Evolutionary conservation across 805 yeast species (phyloP).

Genomic region (Cyberlindnera subsufficiens): DNA sequence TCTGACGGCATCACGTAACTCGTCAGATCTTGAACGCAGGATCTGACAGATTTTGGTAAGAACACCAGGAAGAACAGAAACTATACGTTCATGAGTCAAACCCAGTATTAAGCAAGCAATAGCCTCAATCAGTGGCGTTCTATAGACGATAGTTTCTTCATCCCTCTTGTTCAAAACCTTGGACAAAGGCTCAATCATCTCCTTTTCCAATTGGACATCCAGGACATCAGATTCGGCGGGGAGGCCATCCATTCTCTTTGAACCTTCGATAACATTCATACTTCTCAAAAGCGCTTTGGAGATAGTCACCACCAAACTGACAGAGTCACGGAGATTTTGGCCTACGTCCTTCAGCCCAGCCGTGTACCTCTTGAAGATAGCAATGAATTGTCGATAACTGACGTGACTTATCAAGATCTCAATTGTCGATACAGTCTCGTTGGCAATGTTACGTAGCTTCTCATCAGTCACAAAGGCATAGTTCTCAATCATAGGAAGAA

Average conservation of each 20-base stretch:
- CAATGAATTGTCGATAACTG: slow-evolving; percentile 76
- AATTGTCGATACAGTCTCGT: slow-evolving; percentile 61
- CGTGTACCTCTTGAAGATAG: slow-evolving; percentile 66
- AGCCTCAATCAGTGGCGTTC: slow-evolving; percentile 81
- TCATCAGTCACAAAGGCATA: slow-evolving; percentile 60
- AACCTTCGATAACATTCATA: slow-evolving; percentile 14
- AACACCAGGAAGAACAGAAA: slow-evolving; percentile 67
- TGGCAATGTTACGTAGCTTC: slow-evolving; percentile 52
- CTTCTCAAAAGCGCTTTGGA: slow-evolving; percentile 44
- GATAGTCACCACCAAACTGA: slow-evolving; percentile 50
- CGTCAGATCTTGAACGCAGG: slow-evolving; percentile 79
- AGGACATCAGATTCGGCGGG: slow-evolving; percentile 32
- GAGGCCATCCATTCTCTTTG: slow-evolving; percentile 25
- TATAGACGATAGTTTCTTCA: slow-evolving; percentile 68
- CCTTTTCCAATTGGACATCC: slow-evolving; percentile 45
- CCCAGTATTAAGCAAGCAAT: slow-evolving; percentile 61
- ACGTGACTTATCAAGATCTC: slow-evolving; percentile 51
- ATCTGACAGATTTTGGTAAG: slow-evolving; percentile 86
- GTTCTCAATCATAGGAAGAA: slow-evolving; percentile 81
- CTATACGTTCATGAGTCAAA: slow-evolving; percentile 50
- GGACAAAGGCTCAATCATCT: slow-evolving; percentile 56
- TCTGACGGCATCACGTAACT: slow-evolving; percentile 80
- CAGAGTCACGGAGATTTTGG: slow-evolving; percentile 49
- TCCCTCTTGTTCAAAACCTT: slow-evolving; percentile 58
- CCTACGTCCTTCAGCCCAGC: slow-evolving; percentile 40